Percentiles rank a stretch among this genome's conserved stretches.
These are phyloP conservation scores for Teratosphaeria viscida DNA, from an alignment of 2,329 filamentous ascomycete species.

Conservation along the genomic window DNA sequence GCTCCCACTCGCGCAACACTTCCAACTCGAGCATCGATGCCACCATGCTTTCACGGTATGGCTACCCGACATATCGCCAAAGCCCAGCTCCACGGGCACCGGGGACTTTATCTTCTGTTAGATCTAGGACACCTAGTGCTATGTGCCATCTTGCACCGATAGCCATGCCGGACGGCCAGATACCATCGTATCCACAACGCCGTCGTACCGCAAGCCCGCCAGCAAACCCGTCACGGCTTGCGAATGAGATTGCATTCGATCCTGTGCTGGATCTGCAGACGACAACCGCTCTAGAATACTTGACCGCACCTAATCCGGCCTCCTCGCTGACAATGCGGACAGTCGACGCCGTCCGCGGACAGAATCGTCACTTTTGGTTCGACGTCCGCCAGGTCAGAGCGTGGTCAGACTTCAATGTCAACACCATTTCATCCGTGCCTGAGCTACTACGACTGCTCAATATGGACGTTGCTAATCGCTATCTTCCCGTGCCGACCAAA, in stretches of 20 bases:
- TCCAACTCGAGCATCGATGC: conserved; percentile 26
- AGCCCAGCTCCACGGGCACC: conserved; percentile 26
- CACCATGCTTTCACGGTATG: conserved; percentile 45
- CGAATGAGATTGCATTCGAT: conserved; percentile 31
- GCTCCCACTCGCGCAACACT: conserved; percentile 21
- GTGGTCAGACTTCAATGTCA: conserved; percentile 70
- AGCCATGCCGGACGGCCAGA: conserved; percentile 18
- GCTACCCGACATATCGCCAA: conserved; percentile 66
- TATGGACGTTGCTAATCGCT: conserved; percentile 46
- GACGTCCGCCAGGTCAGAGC: conserved; percentile 78
- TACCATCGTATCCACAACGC: conserved; percentile 21
- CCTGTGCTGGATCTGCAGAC: conserved; percentile 28
- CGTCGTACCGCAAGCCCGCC: conserved; percentile 25
- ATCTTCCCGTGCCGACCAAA: conserved; percentile 49
- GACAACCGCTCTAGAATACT: conserved; percentile 66
- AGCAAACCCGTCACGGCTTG: conserved; percentile 34
- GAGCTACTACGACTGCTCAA: conserved; percentile 62
- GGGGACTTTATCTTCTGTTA: conserved; percentile 11
- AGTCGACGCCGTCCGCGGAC: conserved; percentile 60
- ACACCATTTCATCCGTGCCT: conserved; percentile 61
- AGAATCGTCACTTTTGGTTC: conserved; percentile 87
- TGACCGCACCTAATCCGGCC: conserved; percentile 70
- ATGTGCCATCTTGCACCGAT: conserved; percentile 28
- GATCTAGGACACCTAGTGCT: conserved; percentile 24
- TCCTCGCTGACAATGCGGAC: conserved; percentile 66